Evolutionary conservation across 1,284 basidiomycete genomes (phyloP).

Genomic region (Rhizoctonia solani): DNA sequence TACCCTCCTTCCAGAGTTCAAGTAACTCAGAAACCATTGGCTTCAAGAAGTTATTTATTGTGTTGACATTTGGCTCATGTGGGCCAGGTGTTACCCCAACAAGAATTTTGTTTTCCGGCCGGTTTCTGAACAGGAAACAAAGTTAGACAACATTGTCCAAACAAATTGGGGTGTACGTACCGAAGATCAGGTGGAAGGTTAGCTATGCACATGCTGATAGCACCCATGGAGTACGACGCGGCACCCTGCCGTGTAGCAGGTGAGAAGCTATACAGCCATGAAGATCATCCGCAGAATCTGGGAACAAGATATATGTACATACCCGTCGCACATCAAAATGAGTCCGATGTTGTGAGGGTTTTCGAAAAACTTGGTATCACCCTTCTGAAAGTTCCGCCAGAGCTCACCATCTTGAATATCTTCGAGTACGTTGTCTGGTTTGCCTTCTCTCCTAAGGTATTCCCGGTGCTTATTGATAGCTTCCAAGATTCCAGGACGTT

Average conservation of each 20-base stretch:
- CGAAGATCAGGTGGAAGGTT: constrained; percentile 12
- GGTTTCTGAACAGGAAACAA: not conserved
- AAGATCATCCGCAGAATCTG: not conserved
- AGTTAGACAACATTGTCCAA: not conserved
- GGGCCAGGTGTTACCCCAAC: constrained; percentile 5
- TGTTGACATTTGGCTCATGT: constrained; percentile 8
- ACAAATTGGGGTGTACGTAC: not conserved
- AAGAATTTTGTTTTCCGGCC: constrained; percentile 5
- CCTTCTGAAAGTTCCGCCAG: not conserved
- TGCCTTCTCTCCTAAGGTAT: not conserved
- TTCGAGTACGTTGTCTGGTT: not conserved
- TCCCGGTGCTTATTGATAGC: not conserved
- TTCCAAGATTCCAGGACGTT: not conserved
- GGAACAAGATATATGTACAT: not conserved
- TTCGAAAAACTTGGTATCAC: not conserved
- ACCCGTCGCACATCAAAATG: constrained; percentile 11
- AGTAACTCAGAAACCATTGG: not conserved
- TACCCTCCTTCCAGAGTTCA: not conserved
- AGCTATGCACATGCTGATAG: constrained; percentile 1
- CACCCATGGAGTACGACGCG: not conserved
- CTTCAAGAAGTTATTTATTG: not conserved
- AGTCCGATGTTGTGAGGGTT: not conserved
- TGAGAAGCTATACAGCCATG: not conserved
- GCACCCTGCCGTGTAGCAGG: not conserved
- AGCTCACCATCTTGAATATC: constrained; percentile 7